A percentile compares a stretch with the other conserved stretches of the same genome.
phyloP scores from a whole-genome alignment of 2,329 filamentous ascomycete genomes.

The Alternaria dauci region DNA sequence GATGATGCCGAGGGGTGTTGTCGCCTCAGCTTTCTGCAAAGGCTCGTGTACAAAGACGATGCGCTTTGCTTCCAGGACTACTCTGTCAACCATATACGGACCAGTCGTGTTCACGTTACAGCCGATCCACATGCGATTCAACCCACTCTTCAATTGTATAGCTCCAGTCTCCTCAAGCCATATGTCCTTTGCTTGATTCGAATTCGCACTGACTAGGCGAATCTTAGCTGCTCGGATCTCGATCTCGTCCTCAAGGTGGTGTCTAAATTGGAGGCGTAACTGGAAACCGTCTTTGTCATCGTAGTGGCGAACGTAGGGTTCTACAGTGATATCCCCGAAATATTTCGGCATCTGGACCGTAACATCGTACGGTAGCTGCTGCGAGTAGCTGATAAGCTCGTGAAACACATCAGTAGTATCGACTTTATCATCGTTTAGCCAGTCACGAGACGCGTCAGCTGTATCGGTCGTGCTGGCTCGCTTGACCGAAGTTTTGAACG shows the following conservation, averaged over 20 bases:
- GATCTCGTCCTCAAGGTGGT: slow-evolving; percentile 75
- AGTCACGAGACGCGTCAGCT: slow-evolving; percentile 30
- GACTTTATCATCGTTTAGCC: slow-evolving; percentile 52
- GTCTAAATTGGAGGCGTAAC: slow-evolving; percentile 72
- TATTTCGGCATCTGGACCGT: slow-evolving; percentile 75
- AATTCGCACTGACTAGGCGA: slow-evolving; percentile 65
- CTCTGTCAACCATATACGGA: slow-evolving; percentile 76
- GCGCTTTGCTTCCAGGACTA: slow-evolving; percentile 71
- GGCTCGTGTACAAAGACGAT: slow-evolving; percentile 72
- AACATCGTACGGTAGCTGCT: slow-evolving; percentile 66
- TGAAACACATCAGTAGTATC: slow-evolving; percentile 49
- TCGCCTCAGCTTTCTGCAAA: slow-evolving; percentile 59
- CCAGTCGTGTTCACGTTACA: slow-evolving; percentile 70
- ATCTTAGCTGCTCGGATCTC: slow-evolving; percentile 71
- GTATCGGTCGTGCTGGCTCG: slow-evolving; percentile 16
- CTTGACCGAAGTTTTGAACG: slow-evolving; percentile 34
- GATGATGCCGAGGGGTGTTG: slow-evolving; percentile 59
- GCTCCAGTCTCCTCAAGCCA: slow-evolving; percentile 64
- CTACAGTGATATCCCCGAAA: slow-evolving; percentile 74
- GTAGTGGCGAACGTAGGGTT: slow-evolving; percentile 73
- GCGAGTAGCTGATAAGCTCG: slow-evolving; percentile 59
- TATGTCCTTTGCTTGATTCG: slow-evolving; percentile 70
- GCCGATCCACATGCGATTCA: slow-evolving; percentile 61
- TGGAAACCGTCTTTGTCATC: slow-evolving; percentile 78
- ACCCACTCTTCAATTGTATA: slow-evolving; percentile 63